Base-by-base conservation (phyloP, 2,329 filamentous ascomycete genomes). In the Hysterium pulicare region DNA sequence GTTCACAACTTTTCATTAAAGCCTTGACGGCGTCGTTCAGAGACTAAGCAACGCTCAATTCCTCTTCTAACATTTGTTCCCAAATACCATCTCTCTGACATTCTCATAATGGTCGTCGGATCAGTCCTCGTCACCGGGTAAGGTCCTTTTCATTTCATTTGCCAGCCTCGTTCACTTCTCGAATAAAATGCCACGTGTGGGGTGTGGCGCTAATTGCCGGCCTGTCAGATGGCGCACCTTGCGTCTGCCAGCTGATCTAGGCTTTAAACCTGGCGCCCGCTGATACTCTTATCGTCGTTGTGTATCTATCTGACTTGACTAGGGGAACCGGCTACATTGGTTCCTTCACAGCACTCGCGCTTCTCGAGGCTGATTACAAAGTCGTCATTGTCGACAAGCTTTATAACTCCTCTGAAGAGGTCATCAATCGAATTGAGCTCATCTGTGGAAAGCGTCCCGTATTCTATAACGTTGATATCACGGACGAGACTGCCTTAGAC, bases 251-350 rank as follows among this genome's bases (percentile, higher is more conserved):
- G 30, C 26, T 16, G 16, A 16, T 22, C 46, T 38, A 47, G 53
- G 62, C 45, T 58, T 51, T 38, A 49, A 51, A 24, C 20, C 17
- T 10, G 11, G 13, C 26, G 19, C 45, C 19, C 16, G 21, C 33
- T 30, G 7, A 36, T 24, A 46, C 53, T 53, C 57, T 57, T 54
- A 55, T 57, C 47, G 45, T 40, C n/a, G 8, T 2, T 21, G 8
- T 33, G 33, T 33, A 34, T 35, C 36, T 42, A 17, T 33, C 45
- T 47, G 44, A 53, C 53, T 15, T 46, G 16, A 35, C 43, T 53
- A 96, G 93, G 79, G 93, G 93, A 64, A 95, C 90, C 53, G 93
- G 93, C 75, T 98, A 98, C 78, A 98, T 98, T 71, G 93, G 93
- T 68, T 97, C 91, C 38, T 97, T 97, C 78, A 98, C 93, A 48